Evolutionary conservation across 495 filamentous ascomycete species (phyloP), one percentile per base, ranked within the genome.

Genomic region (Haplographium delicatum): DNA sequence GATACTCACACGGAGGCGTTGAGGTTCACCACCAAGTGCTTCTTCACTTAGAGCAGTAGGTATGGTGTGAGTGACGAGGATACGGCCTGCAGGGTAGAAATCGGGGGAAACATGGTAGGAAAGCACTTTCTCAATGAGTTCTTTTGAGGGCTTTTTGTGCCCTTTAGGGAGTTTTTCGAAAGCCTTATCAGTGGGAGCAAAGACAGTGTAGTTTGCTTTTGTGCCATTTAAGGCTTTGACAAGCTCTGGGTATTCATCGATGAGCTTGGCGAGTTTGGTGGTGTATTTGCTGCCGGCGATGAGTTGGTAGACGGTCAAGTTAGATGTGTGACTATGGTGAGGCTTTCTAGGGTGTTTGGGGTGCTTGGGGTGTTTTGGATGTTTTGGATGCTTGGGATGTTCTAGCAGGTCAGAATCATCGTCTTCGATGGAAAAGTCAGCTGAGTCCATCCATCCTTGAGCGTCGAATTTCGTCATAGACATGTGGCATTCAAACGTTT

Each of bases 301-400:
- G 20, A 89, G 66, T 53, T 95, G 70, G 66, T 88, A 95, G 44
- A 94, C 72, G 25, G 88, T 94, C 60, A 68, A 57, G 61, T 90
- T 85, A n/a, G 73, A 66, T 38, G 68, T 49, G 33, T 76, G 65
- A 20, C 47, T 43, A 39, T 70, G 67, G 57, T 74, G 62, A 39
- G 51, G 15, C 20, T 47, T 47, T 26, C 47, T 47, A 34, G 56
- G 67, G 27, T 67, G 69, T 4, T 39, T 46, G 54, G 57, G 56
- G 46, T 58, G 48, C 26, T 53, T 22, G 4, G 45, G 42, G 13
- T 47, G 50, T 20, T 38, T 25, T 13, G 5, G 30, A 22, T 60
- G 46, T 22, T 65, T 56, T 39, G 56, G 47, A 16, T 48, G 50
- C 18, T 43, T 27, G n/a, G 4, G 30, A 18, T 58, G 41, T 22